Evolutionary conservation across 345 rosid species (phyloP), one percentile per base, ranked within the genome.

Genomic region (Camelina laxa): DNA sequence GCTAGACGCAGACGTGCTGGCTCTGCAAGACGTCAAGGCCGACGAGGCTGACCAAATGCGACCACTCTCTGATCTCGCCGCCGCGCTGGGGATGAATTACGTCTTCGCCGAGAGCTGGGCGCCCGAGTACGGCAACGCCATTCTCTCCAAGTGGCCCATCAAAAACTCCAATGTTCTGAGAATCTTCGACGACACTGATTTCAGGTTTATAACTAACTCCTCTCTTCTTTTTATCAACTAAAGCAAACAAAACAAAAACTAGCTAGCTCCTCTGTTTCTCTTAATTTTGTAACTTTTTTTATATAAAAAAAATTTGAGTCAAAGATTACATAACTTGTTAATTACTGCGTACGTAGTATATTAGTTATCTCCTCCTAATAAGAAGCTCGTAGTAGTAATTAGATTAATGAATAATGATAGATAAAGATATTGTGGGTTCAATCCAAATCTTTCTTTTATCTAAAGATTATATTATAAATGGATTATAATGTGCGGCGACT

Each of bases 31-130:
- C 71, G 98, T 91, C 56, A 94, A 88, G 78, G 98, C 98, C 12
- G 96, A 94, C 88, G 98, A 91, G 54, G 91, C 88, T 77, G 91
- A 86, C 78, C 86, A 48, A 15, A 94, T 94, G 98, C 86, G 86
- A 74, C 98, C 97, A n/a, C 80, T 94, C 65, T 94, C 98, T 8
- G 98, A 94, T 80, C 83, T 94, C 54, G 97, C 98, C 10, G 80
- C 83, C 10, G 95, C 95, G 39, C 81, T 94, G 79, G 93, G 92
- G 49, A 91, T 94, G 98, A 82, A 78, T 30, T 91, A 91, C 64
- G 95, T 85, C 11, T 94, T 91, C 80, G 98, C 98, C 8, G 98
- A 94, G 81, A 91, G 97, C 79, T 94, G 98, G 98, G 98, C 98
- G 49, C 98, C 98, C 22, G 97, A 94, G 79, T 94, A 91, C 73